phyloP scores from a whole-genome alignment of 2,329 filamentous ascomycete genomes.

The Venturia carpophila region DNA sequence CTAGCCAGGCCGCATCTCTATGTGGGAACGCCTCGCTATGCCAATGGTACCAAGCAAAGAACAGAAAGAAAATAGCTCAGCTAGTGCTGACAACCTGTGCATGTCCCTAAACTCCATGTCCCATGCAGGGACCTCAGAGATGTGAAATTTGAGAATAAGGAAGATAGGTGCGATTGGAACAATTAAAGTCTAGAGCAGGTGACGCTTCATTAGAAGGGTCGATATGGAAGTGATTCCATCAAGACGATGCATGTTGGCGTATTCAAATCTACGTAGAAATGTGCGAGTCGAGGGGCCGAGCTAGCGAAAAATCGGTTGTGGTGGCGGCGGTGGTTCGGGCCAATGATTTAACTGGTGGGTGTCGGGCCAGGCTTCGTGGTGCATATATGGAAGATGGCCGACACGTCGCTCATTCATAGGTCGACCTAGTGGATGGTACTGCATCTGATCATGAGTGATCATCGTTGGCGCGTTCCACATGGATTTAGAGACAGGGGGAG shows the following conservation, averaged over 20 bases:
- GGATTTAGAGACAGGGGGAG: conserved; percentile 63
- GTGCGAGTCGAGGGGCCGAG: neutral
- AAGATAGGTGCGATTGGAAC: neutral
- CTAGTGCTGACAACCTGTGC: neutral
- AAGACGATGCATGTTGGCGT: neutral
- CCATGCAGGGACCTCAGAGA: neutral
- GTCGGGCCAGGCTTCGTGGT: conserved; percentile 32
- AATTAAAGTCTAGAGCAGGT: neutral
- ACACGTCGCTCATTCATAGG: conserved; percentile 38
- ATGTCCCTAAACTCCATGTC: neutral
- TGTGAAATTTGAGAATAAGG: neutral
- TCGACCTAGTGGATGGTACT: conserved; percentile 43
- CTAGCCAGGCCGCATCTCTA: neutral
- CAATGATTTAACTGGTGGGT: conserved; percentile 33
- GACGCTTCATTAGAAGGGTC: neutral
- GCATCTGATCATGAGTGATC: conserved; percentile 42
- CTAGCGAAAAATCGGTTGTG: conserved; percentile 14
- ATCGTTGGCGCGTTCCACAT: conserved; percentile 50
- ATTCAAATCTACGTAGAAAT: neutral
- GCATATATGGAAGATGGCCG: conserved; percentile 36
- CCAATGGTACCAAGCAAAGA: conserved; percentile 1
- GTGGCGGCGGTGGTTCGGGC: conserved; percentile 21
- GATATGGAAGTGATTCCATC: neutral
- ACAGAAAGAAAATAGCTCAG: neutral
- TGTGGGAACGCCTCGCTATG: conserved; percentile 13